These are phyloP conservation scores for Dysphania ambrosioides DNA, from an alignment of 148 eudicot species.

Conservation along the genomic window DNA sequence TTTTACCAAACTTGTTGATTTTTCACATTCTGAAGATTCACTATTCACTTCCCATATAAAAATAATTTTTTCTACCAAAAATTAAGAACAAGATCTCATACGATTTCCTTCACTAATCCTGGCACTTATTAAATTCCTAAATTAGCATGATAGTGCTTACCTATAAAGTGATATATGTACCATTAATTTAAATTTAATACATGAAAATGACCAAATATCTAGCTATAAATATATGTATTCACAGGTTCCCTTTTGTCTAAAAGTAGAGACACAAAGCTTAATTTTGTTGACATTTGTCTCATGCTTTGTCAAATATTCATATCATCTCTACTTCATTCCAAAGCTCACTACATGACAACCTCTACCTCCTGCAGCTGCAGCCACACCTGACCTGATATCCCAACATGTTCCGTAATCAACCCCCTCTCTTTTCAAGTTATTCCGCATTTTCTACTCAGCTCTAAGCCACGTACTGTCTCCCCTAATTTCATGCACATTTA, in stretches of 20 bases:
- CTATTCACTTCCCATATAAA: too few relatives aligned
- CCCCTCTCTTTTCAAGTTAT: neutral
- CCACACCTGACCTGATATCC: neutral
- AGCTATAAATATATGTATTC: neutral
- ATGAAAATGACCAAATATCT: neutral
- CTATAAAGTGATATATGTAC: too few relatives aligned
- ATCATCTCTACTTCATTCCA: conserved; percentile 2
- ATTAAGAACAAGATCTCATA: neutral
- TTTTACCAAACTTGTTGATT: neutral
- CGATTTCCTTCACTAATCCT: too few relatives aligned
- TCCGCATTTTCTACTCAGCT: too few relatives aligned
- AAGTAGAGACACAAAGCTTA: neutral
- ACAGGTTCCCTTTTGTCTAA: conserved; percentile 8
- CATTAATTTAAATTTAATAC: too few relatives aligned
- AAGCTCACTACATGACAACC: neutral
- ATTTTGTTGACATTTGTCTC: conserved; percentile 7
- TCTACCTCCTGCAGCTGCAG: conserved; percentile 3
- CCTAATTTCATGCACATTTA: too few relatives aligned
- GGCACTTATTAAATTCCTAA: too few relatives aligned
- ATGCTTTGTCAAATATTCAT: neutral
- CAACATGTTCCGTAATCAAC: conserved; percentile 2
- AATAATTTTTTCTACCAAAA: too few relatives aligned
- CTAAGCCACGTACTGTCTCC: too few relatives aligned
- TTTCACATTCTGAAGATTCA: too few relatives aligned
- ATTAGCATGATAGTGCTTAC: neutral